Evolutionary conservation across 176 grass and related monocot genomes (phyloP).

Genomic region (Avena insularis): DNA sequence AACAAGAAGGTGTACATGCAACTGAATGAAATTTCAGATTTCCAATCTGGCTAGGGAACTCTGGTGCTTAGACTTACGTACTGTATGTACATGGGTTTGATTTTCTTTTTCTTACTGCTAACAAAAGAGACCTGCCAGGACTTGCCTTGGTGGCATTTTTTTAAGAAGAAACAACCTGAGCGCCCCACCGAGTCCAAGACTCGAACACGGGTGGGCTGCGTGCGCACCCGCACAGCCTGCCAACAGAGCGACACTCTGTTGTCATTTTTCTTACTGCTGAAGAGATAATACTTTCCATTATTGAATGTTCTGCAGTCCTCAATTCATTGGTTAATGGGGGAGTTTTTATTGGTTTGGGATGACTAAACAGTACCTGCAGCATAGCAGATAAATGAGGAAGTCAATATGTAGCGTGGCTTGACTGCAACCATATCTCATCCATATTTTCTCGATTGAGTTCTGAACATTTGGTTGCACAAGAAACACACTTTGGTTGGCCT

Average conservation of each 20-base stretch:
- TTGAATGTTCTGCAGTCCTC: not conserved
- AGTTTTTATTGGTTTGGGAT: not conserved
- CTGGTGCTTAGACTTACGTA: not conserved
- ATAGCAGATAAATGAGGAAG: not conserved
- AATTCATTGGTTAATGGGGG: not conserved
- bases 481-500: not conserved
- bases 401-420: not conserved
- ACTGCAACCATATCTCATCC: not conserved
- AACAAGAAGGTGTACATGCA: not conserved
- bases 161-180: not conserved
- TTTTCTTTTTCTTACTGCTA: not conserved
- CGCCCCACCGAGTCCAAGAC: not conserved
- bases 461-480: not conserved
- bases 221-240: not conserved
- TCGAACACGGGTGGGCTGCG: not conserved
- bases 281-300: not conserved
- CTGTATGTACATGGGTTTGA: not conserved
- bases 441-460: not conserved
- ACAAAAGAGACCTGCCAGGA: not conserved
- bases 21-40: not conserved
- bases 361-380: not conserved
- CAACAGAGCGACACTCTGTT: not conserved
- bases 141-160: not conserved
- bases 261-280: not conserved
- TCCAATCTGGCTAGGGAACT: constrained; percentile 18